Evolutionary conservation across 805 yeast genomes (phyloP), one percentile per base, ranked within the genome.

Genomic region (Pichia deserticola): DNA sequence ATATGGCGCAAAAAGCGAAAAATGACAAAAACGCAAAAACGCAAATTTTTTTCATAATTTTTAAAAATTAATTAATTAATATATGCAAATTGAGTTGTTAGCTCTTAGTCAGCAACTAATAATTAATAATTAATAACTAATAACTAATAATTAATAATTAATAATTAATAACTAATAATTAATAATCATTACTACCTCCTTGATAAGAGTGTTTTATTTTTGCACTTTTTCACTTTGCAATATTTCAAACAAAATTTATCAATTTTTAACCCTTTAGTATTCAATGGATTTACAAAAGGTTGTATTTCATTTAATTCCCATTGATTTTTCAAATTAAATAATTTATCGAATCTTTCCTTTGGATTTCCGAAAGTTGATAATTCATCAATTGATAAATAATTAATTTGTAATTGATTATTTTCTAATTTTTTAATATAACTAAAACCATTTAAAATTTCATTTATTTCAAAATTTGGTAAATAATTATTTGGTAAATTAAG

Each of bases 271-370:
- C 34, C 12, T 12, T 46, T 30, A 1, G 12, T 4, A 60, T 83
- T 80, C 34, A 85, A 62, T 39, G 81, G 84, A 15, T 73, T 75
- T 11, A 89, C 64, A 57, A 78, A 83, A 8, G 93, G 90, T 40
- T 65, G 70, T 4, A 86, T 70, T 30, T 84, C 89, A 0, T 69
- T 69, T n/a, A 83, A 50, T 0, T 68, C 74, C 93, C 93, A 86
- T 8, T 69, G 66, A 0, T 73, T 56, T 60, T 84, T 86, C 40
- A 76, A 53, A 30, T 69, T 64, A 58, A 86, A 81, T 29, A 86
- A 65, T 45, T 70, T 66, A 38, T 69, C 67, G 55, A 86, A 73
- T 51, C 93, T 66, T 7, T 61, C 66, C 7, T 61, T 65, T 0
- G 79, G 70, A 43, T 79, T 79, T 5, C 51, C 45, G 29, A 20